Conservation (phyloP, 2,329 filamentous ascomycete genomes). For the Fusarium circinatum region DNA sequence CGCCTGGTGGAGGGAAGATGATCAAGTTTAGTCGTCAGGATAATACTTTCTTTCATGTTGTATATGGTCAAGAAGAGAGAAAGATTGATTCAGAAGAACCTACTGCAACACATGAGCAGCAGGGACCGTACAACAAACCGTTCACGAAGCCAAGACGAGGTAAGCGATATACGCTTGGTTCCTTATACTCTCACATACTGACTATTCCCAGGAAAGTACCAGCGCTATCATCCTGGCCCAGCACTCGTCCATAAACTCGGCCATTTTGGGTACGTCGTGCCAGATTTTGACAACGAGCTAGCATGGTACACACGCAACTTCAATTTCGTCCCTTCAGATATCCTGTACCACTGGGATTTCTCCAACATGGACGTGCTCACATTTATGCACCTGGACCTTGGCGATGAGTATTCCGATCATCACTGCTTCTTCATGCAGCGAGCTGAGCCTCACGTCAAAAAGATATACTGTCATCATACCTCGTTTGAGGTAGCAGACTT, state of each 20-base stretch:
- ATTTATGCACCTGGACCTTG: neutral
- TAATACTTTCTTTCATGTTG: neutral
- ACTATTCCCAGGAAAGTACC: neutral
- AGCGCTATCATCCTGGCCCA: neutral
- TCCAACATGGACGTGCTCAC: neutral
- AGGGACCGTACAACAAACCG: neutral
- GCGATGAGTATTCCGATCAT: neutral
- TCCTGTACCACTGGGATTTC: neutral
- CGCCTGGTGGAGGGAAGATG: neutral
- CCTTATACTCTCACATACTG: neutral
- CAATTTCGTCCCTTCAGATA: neutral
- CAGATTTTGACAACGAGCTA: neutral
- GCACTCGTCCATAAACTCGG: neutral
- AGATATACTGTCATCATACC: neutral
- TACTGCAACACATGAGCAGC: neutral
- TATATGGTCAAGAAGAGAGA: neutral
- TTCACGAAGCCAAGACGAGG: neutral
- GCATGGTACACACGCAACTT: neutral
- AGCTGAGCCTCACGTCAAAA: neutral
- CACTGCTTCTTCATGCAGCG: neutral
- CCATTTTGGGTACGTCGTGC: neutral
- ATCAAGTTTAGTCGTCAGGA: neutral
- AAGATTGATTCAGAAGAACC: neutral
- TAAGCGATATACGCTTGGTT: rapidly evolving
- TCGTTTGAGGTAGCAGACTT: neutral